Evolutionary conservation across 768 basidiomycete species (phyloP), one percentile per base, ranked within the genome.

Genomic region (Boletellus ananas): DNA sequence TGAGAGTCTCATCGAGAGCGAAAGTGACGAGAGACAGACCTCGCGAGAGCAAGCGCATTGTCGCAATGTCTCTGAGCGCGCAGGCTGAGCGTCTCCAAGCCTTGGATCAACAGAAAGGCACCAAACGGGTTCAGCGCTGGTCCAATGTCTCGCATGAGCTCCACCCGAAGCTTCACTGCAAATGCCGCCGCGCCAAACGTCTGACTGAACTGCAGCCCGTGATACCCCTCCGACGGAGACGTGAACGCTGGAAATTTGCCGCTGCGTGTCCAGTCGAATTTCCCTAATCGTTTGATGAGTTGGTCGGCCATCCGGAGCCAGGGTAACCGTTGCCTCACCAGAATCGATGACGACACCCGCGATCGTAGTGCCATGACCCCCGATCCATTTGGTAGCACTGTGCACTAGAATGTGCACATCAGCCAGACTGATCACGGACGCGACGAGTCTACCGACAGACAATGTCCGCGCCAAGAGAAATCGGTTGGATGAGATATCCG

Each of bases 331-430:
- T 2, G 7, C 4, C 54, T 4, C 43, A 79, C 87, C 87, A 9
- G 79, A 76, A 63, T 90, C 87, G 41, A 91, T 66, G 50, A 92
- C 71, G 25, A 89, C 79, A 36, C 89, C 90, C 4, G 76, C 87
- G 41, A 92, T 87, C 20, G 85, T 86, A 0, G 83, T 90, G 27
- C 90, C 88, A 52, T 89, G 87, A 0, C 85, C 84, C 12, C 85
- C 83, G 31, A 90, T 89, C 90, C 89, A 92, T 60, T 92, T 90
- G 1, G 89, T 90, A 1, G 85, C 85, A 43, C 83, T 85, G 63
- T 90, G 83, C 16, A 89, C 83, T 59, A 48, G 4, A 20, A 20
- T 7, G 6, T 7, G 6, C 12, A n/a, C 31, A 29, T 59, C 33
- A 52, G n/a, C 9, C 8, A 10, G 6, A 8, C 14, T 9, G 5